Base-by-base conservation (phyloP, 2,329 filamentous ascomycete species). In the Lasiodiplodia sp. region DNA sequence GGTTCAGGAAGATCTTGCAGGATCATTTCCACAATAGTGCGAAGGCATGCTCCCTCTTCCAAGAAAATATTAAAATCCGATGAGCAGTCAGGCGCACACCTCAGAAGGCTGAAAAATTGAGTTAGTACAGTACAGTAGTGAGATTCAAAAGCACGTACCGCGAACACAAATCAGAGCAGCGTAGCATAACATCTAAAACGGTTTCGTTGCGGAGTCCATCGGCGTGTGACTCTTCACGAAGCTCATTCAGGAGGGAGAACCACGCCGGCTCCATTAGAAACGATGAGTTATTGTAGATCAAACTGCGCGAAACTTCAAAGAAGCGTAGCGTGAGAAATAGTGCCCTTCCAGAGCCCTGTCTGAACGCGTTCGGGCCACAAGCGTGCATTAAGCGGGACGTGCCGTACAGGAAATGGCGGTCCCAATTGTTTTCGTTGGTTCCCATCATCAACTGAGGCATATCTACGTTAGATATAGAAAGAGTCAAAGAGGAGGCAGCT, bases 341-440 rank as follows among this genome's bases (percentile, higher is more conserved):
- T 1, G 10, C 12, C 23, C n/a, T 58, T 44, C 37, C 31, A 16
- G 37, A 11, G 16, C 55, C 34, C n/a, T 58, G 3, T 16, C 11
- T 44, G 34, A 58, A 58, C 7, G 34, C 5, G 11, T 14, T 12
- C 2, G 55, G 55, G 38, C 55, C 55, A 18, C 55, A 40, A 21
- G 16, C 11, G 6, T 11, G 53, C 2, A 67, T 52, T 3, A 67
- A 38, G 21, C 47, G 21, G 7, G 52, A 58, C 4, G 65, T 60
- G n/a, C 65, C 65, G 23, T 67, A 58, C 3, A 67, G 21, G 23
- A 66, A 67, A n/a, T 67, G 38, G 31, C 44, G 38, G 23, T 67
- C 65, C 65, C 53, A 67, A 14, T 67, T 67, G 2, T 44, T 21
- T 16, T 40, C 11, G 16, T 40, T 28, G 23, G 14, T 18, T 47